Evolutionary conservation across 208 protist genomes (phyloP).

Genomic region (Trypanosoma lewisi): DNA sequence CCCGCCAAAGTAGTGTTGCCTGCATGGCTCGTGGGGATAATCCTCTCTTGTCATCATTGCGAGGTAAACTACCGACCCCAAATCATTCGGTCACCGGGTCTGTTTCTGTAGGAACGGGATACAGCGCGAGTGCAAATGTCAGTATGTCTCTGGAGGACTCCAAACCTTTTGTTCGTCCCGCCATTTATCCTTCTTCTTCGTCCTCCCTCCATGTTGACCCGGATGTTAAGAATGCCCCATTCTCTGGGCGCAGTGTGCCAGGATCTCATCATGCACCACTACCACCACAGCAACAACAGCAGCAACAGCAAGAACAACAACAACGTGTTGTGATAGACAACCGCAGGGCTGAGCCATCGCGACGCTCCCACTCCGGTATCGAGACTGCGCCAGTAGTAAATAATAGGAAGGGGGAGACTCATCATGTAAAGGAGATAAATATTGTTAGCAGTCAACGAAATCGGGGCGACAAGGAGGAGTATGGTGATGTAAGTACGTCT

Average conservation of each 20-base stretch:
- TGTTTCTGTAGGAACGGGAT: conserved; percentile 16
- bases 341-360: conserved; percentile 9
- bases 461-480: conserved; percentile 8
- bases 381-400: neutral
- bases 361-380: neutral
- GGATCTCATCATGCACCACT: neutral
- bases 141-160: conserved; percentile 20
- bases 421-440: conserved; percentile 24
- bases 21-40: conserved; percentile 46
- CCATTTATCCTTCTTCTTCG: conserved; percentile 9
- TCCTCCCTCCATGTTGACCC: conserved; percentile 25
- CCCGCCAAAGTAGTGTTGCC: conserved; percentile 40
- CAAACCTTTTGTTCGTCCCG: conserved; percentile 6
- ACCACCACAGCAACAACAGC: neutral
- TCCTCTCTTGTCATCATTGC: conserved; percentile 54
- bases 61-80: conserved; percentile 28
- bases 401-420: neutral
- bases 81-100: conserved; percentile 23
- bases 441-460: conserved; percentile 9
- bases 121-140: conserved; percentile 23
- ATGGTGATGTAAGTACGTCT: conserved; percentile 1
- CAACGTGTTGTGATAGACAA: conserved; percentile 20
- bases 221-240: conserved; percentile 17
- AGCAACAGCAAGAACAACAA: conserved; percentile 8
- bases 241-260: conserved; percentile 15